Evolutionary conservation across 1,284 basidiomycete species (phyloP), one percentile per base, ranked within the genome.

Genomic region (Porodaedalea pini): DNA sequence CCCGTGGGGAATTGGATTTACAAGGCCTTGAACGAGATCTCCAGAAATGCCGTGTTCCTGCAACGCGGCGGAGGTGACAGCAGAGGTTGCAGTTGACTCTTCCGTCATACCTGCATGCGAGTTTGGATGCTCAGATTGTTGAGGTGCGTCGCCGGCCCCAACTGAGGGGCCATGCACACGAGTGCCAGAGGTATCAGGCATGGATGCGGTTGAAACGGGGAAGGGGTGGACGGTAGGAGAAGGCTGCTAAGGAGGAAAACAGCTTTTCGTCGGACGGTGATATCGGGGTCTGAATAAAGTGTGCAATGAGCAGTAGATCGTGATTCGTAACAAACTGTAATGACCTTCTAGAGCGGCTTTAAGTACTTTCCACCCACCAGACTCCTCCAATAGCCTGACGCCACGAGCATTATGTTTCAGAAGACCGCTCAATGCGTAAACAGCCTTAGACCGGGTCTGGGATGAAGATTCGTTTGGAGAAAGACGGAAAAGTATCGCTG

Each of bases 381-480:
- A 67, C 7, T 76, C 73, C 2, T 75, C 74, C 50, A 95, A 77
- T n/a, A 75, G 72, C 31, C 69, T 63, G 1, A 94, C 83, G 0
- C 90, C 92, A 1, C 77, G 73, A 0, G 81, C 80, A 60, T 88
- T 90, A 71, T 96, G 93, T 69, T 93, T 94, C 49, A 98, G 71
- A 0, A 94, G 70, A 0, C 91, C 88, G 0, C 92, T 95, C 11
- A 98, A 73, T 1, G 90, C 79, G 69, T 98, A 98, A 43, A 95
- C 81, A 0, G 89, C 92, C 71, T 96, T 96, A 32, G 90, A 83
- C 13, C 89, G 80, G 5, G 84, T 80, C 53, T 80, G 70, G 27
- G 75, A 70, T 40, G 80, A 78, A 60, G 68, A 68, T 23, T 73
- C 68, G 50, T 78, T 74, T 1, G 86, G 78, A 1, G 75, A 75